phyloP scores from a whole-genome alignment of 768 basidiomycete species.

The Krasilnikovozyma curviuscula region DNA sequence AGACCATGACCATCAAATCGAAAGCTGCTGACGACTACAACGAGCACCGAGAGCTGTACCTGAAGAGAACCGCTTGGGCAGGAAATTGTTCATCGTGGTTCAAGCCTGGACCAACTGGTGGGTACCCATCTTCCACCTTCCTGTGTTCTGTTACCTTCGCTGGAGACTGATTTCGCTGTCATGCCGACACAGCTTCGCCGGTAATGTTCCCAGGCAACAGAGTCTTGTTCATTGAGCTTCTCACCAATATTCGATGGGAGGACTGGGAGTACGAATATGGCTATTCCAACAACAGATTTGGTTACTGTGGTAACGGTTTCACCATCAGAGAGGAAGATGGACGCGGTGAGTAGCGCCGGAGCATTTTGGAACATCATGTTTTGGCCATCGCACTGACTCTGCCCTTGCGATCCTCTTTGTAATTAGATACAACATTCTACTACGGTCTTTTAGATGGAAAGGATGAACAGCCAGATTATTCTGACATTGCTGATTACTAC shows the following conservation, averaged over 20 bases:
- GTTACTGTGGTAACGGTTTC: slow-evolving; percentile 15
- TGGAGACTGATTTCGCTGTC: neutral
- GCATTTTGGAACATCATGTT: too few relatives aligned
- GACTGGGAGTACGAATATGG: slow-evolving; percentile 13
- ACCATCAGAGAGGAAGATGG: slow-evolving; percentile 15
- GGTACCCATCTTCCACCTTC: too few relatives aligned
- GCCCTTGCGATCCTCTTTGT: too few relatives aligned
- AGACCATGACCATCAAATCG: slow-evolving; percentile 40
- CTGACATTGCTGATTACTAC: too few relatives aligned
- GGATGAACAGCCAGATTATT: slow-evolving; percentile 4
- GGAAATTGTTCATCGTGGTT: slow-evolving; percentile 15
- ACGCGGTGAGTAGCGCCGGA: too few relatives aligned
- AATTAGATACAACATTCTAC: slow-evolving; percentile 4
- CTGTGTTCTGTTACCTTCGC: too few relatives aligned
- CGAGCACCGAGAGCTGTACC: slow-evolving; percentile 33
- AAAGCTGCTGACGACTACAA: slow-evolving; percentile 47
- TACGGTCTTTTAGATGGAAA: slow-evolving; percentile 1
- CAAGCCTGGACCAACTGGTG: slow-evolving; percentile 12
- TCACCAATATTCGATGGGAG: slow-evolving; percentile 13
- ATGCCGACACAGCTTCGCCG: neutral
- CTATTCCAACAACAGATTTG: slow-evolving; percentile 12
- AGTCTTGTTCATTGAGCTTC: slow-evolving; percentile 10
- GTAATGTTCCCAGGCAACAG: slow-evolving; percentile 11
- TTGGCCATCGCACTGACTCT: too few relatives aligned
- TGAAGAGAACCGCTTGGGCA: slow-evolving; percentile 15